These are phyloP conservation scores for Saccharum officinarum DNA, from an alignment of 176 grass and related monocot genomes.

Conservation along the genomic window DNA sequence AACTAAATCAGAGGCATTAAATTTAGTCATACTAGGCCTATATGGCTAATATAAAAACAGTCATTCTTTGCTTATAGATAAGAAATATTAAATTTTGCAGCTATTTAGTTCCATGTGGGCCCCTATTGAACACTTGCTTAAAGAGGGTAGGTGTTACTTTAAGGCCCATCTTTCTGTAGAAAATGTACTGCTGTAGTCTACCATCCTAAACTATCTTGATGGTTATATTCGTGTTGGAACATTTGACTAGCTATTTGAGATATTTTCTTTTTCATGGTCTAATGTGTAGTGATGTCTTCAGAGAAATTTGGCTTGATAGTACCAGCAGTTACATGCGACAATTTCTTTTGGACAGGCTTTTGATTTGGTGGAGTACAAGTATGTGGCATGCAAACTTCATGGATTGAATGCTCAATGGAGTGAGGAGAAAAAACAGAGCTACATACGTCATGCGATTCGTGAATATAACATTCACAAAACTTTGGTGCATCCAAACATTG, in stretches of 20 bases:
- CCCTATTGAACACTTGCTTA: constrained; percentile 9
- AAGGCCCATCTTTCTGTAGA: background rate
- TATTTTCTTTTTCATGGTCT: constrained; percentile 14
- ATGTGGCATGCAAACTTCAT: constrained; percentile 98
- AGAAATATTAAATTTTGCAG: background rate
- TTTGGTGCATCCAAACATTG: constrained; percentile 95
- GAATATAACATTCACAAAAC: constrained; percentile 99
- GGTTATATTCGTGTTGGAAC: constrained; percentile 2
- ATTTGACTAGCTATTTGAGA: constrained; percentile 13
- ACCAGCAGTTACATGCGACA: constrained; percentile 23
- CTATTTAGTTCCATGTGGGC: constrained; percentile 17
- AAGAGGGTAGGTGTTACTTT: background rate
- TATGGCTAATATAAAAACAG: constrained; percentile 27
- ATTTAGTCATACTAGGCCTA: background rate
- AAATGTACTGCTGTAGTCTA: constrained; percentile 7
- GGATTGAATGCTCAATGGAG: constrained; percentile 96
- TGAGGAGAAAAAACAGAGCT: constrained; percentile 98
- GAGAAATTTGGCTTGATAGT: constrained; percentile 25
- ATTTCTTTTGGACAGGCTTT: constrained; percentile 76
- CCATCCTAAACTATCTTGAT: constrained; percentile 11
- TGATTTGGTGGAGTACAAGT: constrained; percentile 96
- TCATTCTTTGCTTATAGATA: constrained; percentile 17
- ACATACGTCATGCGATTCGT: constrained; percentile 94
- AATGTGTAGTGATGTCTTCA: constrained; percentile 2
- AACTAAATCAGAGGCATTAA: constrained; percentile 5